Base-by-base conservation (phyloP, 129 eudicot genomes). In the Flaveria ramosissima region DNA sequence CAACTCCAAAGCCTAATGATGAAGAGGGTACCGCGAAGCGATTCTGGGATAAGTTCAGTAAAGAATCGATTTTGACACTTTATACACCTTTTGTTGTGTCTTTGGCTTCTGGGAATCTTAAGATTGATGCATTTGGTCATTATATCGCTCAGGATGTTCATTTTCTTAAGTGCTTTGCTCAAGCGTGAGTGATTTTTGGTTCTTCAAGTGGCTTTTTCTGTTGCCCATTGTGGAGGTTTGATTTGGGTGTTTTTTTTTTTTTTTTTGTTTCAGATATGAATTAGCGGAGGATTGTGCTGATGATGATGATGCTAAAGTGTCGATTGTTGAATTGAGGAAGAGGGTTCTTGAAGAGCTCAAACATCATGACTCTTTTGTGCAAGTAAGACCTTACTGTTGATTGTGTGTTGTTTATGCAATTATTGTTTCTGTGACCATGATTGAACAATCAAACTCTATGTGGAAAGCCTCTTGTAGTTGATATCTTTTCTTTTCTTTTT, bases 231-330 rank as follows among this genome's bases (percentile, higher is more conserved):
- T 45, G 50, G 13, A 17, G 57, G 1, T 48, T 41, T 63, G 55
- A 66, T 53, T 36, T 72, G 63, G 46, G 45, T 62, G 24, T 36
- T 41, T 2, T 43, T n/a, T n/a, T n/a, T n/a, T n/a, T n/a, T n/a
- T n/a, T n/a, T 46, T 70, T 76, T 32, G 56, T 69, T 50, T 43
- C 76, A 93, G 98, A 81, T 93, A 87, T 81, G 97, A 91, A 46
- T 53, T 91, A 78, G 96, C 97, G 1, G 96, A 87, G 85, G 98
- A 89, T 66, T 82, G 84, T 71, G 96, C 97, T 1, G 98, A 93
- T 62, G 98, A 93, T 70, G 98, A 93, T 80, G 98, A 93, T 78
- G 97, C 84, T 17, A 93, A 91, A 78, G 80, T 76, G 70, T 89
- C 79, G 56, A 87, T 94, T 45, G 14, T 55, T 27, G 87, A 85